Conservation (phyloP, 495 filamentous ascomycete species). For the Penicillium egyptiacum region DNA sequence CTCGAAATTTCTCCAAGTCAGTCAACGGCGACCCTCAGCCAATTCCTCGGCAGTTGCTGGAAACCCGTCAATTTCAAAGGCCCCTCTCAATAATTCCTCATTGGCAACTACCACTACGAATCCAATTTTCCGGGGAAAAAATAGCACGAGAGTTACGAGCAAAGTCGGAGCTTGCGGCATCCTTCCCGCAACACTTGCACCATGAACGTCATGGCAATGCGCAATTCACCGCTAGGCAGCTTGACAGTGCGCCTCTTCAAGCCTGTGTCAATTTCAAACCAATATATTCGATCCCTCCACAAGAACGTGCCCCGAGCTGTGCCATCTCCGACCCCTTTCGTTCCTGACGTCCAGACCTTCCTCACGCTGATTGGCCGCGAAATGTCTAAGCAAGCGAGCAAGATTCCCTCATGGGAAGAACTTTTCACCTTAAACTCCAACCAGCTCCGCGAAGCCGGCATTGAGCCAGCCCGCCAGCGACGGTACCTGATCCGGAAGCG, state of each 20-base stretch:
- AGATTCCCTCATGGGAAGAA: conserved; percentile 85
- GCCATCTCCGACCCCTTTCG: conserved; percentile 74
- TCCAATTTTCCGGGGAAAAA: neutral
- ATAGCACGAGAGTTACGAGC: neutral
- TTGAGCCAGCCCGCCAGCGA: conserved; percentile 80
- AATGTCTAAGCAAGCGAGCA: conserved; percentile 70
- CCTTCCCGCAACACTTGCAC: conserved; percentile 5
- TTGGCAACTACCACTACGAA: neutral
- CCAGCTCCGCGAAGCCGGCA: conserved; percentile 76
- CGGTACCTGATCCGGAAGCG: conserved; percentile 85
- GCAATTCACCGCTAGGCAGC: conserved; percentile 30
- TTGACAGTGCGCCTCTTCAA: conserved; percentile 32
- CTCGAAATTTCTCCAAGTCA: conserved; percentile 37
- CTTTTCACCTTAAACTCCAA: conserved; percentile 76
- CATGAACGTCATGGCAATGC: conserved; percentile 35
- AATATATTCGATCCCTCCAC: conserved; percentile 39
- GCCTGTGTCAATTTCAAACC: conserved; percentile 26
- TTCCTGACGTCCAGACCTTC: conserved; percentile 89
- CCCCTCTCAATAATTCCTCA: neutral
- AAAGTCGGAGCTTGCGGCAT: conserved; percentile 9
- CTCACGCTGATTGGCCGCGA: conserved; percentile 88
- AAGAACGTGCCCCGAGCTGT: conserved; percentile 39
- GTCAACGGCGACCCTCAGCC: conserved; percentile 13
- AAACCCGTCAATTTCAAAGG: neutral
- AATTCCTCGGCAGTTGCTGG: conserved; percentile 4